phyloP scores from a whole-genome alignment of 2,329 filamentous ascomycete genomes.

The Pezicula rhizophila region DNA sequence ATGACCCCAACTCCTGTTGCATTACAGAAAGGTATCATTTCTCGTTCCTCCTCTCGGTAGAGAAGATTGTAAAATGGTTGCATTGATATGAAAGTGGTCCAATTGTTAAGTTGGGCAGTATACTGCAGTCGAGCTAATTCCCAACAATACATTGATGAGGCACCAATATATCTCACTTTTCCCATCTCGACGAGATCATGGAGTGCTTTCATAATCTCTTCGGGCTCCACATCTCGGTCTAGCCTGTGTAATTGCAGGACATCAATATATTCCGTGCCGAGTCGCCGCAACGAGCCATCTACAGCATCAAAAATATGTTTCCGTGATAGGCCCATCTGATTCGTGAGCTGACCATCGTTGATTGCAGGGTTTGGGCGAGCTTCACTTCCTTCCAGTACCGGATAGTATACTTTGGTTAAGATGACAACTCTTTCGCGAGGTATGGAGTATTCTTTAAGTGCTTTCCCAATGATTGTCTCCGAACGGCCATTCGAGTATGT shows the following conservation, averaged over 20 bases:
- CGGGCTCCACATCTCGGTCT: constrained; percentile 42
- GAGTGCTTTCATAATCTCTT: constrained; percentile 57
- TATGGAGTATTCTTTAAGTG: constrained; percentile 52
- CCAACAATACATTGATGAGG: constrained; percentile 42
- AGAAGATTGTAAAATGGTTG: constrained; percentile 48
- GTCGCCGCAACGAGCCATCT: constrained; percentile 47
- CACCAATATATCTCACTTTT: constrained; percentile 50
- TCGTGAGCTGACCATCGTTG: background rate
- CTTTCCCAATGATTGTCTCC: constrained; percentile 50
- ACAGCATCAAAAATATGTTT: constrained; percentile 63
- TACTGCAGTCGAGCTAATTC: constrained; percentile 45
- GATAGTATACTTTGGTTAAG: constrained; percentile 51
- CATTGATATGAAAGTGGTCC: constrained; percentile 53
- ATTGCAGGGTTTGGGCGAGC: constrained; percentile 10
- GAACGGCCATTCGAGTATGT: constrained; percentile 50
- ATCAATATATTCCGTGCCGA: constrained; percentile 53
- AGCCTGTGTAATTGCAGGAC: constrained; percentile 56
- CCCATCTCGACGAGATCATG: constrained; percentile 53
- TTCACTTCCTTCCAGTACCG: constrained; percentile 13
- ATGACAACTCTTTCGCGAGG: constrained; percentile 52
- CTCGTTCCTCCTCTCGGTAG: constrained; percentile 51
- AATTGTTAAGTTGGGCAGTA: constrained; percentile 44
- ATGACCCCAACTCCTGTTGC: constrained; percentile 37
- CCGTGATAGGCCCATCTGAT: constrained; percentile 45
- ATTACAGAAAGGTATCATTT: constrained; percentile 37